Evolutionary conservation across 306 rosid species (phyloP).

Genomic region (Lathyrus aphaca): DNA sequence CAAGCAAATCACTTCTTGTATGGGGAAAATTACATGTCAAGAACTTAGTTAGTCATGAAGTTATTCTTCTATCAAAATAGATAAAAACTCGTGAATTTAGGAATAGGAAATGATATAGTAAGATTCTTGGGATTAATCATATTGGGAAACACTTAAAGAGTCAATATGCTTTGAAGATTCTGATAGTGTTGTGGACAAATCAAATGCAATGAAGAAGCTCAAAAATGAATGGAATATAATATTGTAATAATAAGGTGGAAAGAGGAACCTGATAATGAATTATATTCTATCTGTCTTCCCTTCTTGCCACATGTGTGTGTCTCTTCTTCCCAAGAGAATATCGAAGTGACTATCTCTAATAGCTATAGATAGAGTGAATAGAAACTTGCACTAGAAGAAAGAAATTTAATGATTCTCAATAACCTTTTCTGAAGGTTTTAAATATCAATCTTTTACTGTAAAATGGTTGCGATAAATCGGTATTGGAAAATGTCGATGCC

Average conservation of each 20-base stretch:
- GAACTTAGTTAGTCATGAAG: neutral
- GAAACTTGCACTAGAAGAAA: slow-evolving; percentile 37
- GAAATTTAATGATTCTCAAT: slow-evolving; percentile 37
- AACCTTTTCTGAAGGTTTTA: too few relatives aligned
- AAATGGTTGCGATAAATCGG: too few relatives aligned
- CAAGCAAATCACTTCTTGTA: too few relatives aligned
- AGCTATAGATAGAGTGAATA: slow-evolving; percentile 31
- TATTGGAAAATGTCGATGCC: too few relatives aligned
- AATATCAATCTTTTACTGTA: too few relatives aligned
- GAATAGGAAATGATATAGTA: neutral
- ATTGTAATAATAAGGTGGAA: slow-evolving; percentile 14
- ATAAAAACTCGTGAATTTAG: neutral
- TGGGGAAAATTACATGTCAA: too few relatives aligned
- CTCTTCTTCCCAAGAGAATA: slow-evolving; percentile 42
- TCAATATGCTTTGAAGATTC: neutral
- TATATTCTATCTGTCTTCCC: slow-evolving; percentile 38
- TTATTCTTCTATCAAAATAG: neutral
- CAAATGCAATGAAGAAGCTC: slow-evolving; percentile 19
- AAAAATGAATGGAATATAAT: slow-evolving; percentile 34
- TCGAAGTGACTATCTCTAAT: slow-evolving; percentile 19
- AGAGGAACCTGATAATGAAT: slow-evolving; percentile 32
- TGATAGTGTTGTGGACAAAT: slow-evolving; percentile 5
- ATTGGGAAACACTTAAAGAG: neutral
- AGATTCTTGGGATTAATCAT: neutral
- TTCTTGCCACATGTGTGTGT: slow-evolving; percentile 25